phyloP scores from a whole-genome alignment of 345 rosid genomes.

The Eucalyptus brandiana region DNA sequence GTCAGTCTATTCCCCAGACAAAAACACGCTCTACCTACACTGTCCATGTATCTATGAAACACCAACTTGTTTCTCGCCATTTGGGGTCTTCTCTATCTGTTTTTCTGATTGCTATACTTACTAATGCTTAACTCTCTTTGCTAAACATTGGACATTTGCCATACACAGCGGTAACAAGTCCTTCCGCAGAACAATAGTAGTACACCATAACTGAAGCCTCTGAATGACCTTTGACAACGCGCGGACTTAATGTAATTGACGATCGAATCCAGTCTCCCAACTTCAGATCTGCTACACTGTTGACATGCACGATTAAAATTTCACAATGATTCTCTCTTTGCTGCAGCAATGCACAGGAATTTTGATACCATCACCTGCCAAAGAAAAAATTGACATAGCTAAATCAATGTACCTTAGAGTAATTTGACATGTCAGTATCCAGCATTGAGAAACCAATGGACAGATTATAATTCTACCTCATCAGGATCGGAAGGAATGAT shows the following conservation, averaged over 20 bases:
- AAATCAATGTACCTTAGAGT: neutral
- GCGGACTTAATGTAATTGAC: neutral
- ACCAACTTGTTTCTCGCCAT: neutral
- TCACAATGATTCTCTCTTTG: neutral
- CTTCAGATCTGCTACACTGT: neutral
- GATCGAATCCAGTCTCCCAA: neutral
- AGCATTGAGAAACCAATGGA: neutral
- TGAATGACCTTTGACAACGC: neutral
- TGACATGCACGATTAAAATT: neutral
- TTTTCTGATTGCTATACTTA: neutral
- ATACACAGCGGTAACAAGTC: neutral
- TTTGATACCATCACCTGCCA: neutral
- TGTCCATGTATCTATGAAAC: neutral
- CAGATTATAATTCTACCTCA: neutral
- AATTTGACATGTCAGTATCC: neutral
- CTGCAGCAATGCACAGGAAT: neutral
- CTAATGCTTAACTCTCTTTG: neutral
- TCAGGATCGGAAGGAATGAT: neutral
- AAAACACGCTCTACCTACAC: neutral
- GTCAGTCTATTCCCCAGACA: neutral
- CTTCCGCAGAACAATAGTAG: neutral
- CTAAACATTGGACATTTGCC: neutral
- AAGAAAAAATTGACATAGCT: neutral
- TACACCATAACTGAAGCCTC: neutral
- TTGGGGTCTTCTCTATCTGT: neutral